These are phyloP conservation scores for Schizosaccharomyces osmophilus DNA, from an alignment of 805 yeast species.

Conservation along the genomic window DNA sequence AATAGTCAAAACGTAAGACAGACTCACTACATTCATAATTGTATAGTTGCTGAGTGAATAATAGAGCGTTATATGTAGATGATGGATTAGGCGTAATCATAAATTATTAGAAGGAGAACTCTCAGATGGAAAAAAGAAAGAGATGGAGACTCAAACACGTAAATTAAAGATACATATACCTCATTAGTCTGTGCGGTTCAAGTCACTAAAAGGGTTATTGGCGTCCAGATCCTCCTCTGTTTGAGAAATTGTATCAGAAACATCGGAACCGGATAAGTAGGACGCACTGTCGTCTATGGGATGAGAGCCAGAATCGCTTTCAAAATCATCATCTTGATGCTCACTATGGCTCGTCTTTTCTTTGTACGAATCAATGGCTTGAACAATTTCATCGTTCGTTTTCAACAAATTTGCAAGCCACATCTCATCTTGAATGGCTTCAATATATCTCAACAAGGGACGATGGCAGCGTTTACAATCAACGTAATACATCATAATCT, in stretches of 20 bases:
- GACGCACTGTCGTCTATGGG: neutral
- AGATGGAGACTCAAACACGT: neutral
- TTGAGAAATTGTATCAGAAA: neutral
- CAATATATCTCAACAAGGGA: conserved; percentile 57
- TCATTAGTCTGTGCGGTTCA: neutral
- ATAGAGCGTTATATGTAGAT: too few species aligned
- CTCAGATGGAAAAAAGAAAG: too few species aligned
- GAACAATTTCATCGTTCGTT: conserved; percentile 76
- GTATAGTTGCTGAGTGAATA: too few species aligned
- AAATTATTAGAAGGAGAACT: too few species aligned
- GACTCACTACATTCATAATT: too few species aligned
- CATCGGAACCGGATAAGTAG: neutral
- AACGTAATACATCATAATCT: conserved; percentile 5
- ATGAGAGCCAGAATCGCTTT: neutral
- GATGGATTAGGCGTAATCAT: too few species aligned
- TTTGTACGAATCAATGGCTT: conserved; percentile 20
- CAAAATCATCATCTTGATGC: neutral
- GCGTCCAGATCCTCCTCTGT: neutral
- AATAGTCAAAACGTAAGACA: too few species aligned
- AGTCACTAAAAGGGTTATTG: neutral
- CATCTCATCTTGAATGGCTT: conserved; percentile 62
- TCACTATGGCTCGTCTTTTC: neutral
- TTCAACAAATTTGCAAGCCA: conserved; percentile 65
- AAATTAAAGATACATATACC: neutral
- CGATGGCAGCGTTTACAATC: conserved; percentile 27